Evolutionary conservation across 1,284 basidiomycete species (phyloP).

Genomic region (Fistulina hepatica): DNA sequence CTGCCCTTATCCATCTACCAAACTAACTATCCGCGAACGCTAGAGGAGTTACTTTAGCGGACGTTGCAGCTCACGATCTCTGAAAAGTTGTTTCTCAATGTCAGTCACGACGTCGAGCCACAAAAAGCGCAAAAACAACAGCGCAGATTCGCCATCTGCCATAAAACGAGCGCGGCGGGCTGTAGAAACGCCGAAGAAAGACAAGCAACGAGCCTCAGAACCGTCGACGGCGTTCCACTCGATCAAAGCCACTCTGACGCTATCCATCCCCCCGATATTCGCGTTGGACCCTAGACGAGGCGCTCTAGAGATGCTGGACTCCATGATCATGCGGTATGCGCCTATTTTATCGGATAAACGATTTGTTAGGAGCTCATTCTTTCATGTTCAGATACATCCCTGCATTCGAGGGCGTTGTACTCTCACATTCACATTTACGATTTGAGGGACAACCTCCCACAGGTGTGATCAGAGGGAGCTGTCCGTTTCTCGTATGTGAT

Average conservation of each 20-base stretch:
- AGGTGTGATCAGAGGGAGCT: conserved; percentile 63
- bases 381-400: conserved; percentile 66
- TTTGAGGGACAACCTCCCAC: conserved; percentile 59
- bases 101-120: too few relatives aligned
- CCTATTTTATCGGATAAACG: not conserved
- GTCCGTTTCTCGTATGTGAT: conserved; percentile 73
- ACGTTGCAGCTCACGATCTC: too few relatives aligned
- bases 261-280: conserved; percentile 81
- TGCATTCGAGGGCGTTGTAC: conserved; percentile 77
- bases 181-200: conserved; percentile 20
- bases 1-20: too few relatives aligned
- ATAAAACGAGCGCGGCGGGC: conserved; percentile 24
- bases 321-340: conserved; percentile 85
- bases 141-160: conserved; percentile 18
- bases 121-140: conserved; percentile 48
- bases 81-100: too few relatives aligned
- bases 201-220: conserved; percentile 28
- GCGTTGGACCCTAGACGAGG: conserved; percentile 59
- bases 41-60: too few relatives aligned
- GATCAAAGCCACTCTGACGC: conserved; percentile 51
- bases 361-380: conserved; percentile 1
- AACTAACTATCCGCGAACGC: too few relatives aligned
- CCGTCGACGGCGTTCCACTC: conserved; percentile 51
- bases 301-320: conserved; percentile 81
- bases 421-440: conserved; percentile 72